These are phyloP conservation scores for Themeda triandra DNA, from an alignment of 176 grass and related monocot genomes.

Conservation along the genomic window DNA sequence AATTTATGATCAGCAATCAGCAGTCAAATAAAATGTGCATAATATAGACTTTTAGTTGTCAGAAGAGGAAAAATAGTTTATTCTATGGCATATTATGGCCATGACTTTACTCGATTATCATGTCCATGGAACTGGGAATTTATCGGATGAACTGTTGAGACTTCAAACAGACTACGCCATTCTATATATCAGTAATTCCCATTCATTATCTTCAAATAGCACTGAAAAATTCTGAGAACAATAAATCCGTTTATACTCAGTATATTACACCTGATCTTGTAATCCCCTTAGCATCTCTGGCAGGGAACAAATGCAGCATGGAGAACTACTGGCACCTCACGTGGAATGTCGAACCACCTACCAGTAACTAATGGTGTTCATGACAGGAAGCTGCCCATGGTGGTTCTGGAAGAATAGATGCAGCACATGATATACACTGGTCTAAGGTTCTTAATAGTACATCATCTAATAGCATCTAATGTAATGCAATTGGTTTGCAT, in stretches of 20 bases:
- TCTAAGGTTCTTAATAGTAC: slow-evolving; percentile 15
- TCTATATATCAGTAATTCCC: not conserved
- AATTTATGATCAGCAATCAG: not conserved
- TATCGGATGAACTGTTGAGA: not conserved
- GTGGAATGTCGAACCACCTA: slow-evolving; percentile 19
- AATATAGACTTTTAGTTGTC: not conserved
- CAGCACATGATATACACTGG: slow-evolving; percentile 14
- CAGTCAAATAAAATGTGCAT: slow-evolving; percentile 1
- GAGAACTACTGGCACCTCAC: slow-evolving; percentile 9
- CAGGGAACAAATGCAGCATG: slow-evolving; percentile 28
- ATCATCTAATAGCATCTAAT: slow-evolving; percentile 25
- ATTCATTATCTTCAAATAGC: slow-evolving; percentile 20
- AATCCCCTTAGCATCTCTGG: slow-evolving; percentile 43
- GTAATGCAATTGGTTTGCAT: slow-evolving; percentile 44
- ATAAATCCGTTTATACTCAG: slow-evolving; percentile 36
- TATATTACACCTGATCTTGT: slow-evolving; percentile 38
- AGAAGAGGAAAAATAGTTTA: slow-evolving; percentile 4
- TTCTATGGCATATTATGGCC: slow-evolving; percentile 23
- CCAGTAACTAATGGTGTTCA: slow-evolving; percentile 23
- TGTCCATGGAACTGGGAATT: not conserved
- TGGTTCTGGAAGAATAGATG: slow-evolving; percentile 38
- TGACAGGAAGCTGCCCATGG: slow-evolving; percentile 18
- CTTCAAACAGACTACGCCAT: not conserved
- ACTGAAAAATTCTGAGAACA: slow-evolving; percentile 20
- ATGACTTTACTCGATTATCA: not conserved